Percentiles rank a stretch among this genome's conserved stretches.
Conservation (phyloP, 2,329 filamentous ascomycete genomes). For the Byssochlamys sp. region DNA sequence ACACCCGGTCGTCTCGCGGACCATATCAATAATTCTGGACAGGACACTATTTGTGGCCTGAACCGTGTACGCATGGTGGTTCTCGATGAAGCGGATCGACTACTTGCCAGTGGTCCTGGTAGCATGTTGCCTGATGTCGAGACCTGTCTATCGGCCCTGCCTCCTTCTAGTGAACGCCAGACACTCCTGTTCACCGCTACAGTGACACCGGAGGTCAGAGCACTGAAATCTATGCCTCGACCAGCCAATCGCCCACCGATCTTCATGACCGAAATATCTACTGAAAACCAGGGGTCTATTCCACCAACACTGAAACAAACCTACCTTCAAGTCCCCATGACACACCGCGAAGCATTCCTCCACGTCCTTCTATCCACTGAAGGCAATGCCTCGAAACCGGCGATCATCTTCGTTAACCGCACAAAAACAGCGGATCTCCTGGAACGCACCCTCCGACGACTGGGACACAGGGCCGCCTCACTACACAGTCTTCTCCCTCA, state of each 20-base stretch:
- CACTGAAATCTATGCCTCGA: constrained; percentile 67
- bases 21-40: constrained; percentile 81
- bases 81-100: constrained; percentile 87
- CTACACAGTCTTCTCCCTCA: constrained; percentile 83
- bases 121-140: constrained; percentile 93
- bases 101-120: constrained; percentile 64
- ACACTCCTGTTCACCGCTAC: constrained; percentile 94
- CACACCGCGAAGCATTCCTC: constrained; percentile 88
- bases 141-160: constrained; percentile 72
- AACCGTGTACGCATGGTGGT: constrained; percentile 74
- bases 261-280: constrained; percentile 78
- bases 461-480: constrained; percentile 82
- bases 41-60: constrained; percentile 78
- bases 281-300: constrained; percentile 59
- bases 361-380: constrained; percentile 78
- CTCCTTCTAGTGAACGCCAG: constrained; percentile 68
- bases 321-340: constrained; percentile 79
- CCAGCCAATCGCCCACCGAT: constrained; percentile 62
- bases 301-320: constrained; percentile 72
- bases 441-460: constrained; percentile 73
- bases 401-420: constrained; percentile 91
- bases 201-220: constrained; percentile 81
- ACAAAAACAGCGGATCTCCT: constrained; percentile 80
- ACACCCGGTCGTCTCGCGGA: constrained; percentile 89
- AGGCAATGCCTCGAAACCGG: constrained; percentile 61